Evolutionary conservation across 2,329 filamentous ascomycete species (phyloP).

Genomic region (Domatiomyces catenatus): DNA sequence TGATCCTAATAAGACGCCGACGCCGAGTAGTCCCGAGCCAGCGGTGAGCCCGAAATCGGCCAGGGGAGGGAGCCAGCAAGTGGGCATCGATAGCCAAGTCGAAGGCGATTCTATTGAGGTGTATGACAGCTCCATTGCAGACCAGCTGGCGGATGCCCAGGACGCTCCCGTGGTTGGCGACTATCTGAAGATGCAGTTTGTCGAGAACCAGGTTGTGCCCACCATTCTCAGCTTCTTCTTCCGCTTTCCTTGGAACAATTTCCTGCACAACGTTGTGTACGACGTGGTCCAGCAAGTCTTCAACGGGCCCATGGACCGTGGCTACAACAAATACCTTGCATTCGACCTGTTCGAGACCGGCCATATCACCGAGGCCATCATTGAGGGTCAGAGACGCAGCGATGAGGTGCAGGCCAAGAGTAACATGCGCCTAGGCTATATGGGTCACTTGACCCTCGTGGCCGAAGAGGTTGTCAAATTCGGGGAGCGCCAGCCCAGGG

Average conservation of each 20-base stretch:
- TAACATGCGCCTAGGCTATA: conserved; percentile 89
- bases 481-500: conserved; percentile 80
- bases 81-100: conserved; percentile 2
- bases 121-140: conserved; percentile 8
- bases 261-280: conserved; percentile 96
- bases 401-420: conserved; percentile 71
- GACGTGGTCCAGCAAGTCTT: conserved; percentile 98
- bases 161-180: conserved; percentile 78
- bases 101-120: conserved; percentile 10
- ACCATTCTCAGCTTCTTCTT: conserved; percentile 97
- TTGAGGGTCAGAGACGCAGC: conserved; percentile 74
- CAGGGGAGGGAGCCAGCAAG: conserved; percentile 4
- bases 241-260: conserved; percentile 98
- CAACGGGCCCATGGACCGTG: conserved; percentile 92
- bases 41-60: conserved; percentile 6
- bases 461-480: conserved; percentile 98
- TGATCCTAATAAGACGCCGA: conserved; percentile 17
- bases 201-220: conserved; percentile 83
- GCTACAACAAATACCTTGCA: conserved; percentile 77
- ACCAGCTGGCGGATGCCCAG: conserved; percentile 37
- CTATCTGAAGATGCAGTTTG: conserved; percentile 88
- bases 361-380: conserved; percentile 77
- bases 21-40: conserved; percentile 15
- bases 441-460: conserved; percentile 93
- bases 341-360: conserved; percentile 87